Evolutionary conservation across 208 protist species (phyloP), one percentile per base, ranked within the genome.

Genomic region (Acanthamoeba castellanii): DNA sequence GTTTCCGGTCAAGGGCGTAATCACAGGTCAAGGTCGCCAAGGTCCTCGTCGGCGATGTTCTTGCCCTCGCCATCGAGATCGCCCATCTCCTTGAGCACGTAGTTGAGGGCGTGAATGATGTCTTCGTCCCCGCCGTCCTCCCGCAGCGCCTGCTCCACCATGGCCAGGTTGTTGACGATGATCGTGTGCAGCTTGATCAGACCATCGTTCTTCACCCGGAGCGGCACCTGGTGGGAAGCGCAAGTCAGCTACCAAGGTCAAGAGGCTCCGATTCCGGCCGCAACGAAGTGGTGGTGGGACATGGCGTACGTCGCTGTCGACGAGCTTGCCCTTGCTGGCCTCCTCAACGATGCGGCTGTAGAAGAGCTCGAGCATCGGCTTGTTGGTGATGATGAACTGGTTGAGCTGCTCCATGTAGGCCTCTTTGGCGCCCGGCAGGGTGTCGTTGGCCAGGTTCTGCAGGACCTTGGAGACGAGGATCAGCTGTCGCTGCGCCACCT

Each of bases 361-460:
- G 64, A 92, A 92, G 6, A 25, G 32, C 55, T 70, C 55, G 37
- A 92, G 64, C 18, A 30, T 32, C 14, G 87, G 42, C 87, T 92
- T 92, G 70, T 94, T 94, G 68, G 61, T 84, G 18, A 66, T 34
- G 34, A 94, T 84, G 70, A 94, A 94, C 8, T 4, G 8, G 50
- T 94, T 84, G n/a, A 94, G 90, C 68, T 45, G 45, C 30, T 84
- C 32, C 90, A 94, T 94, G 90, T 85, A 94, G 9, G 4, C 25
- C 90, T 94, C 90, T 45, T 94, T 94, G n/a, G 37, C 20, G 68
- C 90, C 72, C 30, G 70, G 70, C 30, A 84, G 11, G 8, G 90
- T 84, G 50, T 68, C 68, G 52, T 94, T 94, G 68, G 90, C 90
- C 68, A 94, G 90, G 42, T 94, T 94, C 68, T 94, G 90, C 18